These are phyloP conservation scores for Aspergillus texensis DNA, from an alignment of 2,329 filamentous ascomycete species.

Conservation along the genomic window DNA sequence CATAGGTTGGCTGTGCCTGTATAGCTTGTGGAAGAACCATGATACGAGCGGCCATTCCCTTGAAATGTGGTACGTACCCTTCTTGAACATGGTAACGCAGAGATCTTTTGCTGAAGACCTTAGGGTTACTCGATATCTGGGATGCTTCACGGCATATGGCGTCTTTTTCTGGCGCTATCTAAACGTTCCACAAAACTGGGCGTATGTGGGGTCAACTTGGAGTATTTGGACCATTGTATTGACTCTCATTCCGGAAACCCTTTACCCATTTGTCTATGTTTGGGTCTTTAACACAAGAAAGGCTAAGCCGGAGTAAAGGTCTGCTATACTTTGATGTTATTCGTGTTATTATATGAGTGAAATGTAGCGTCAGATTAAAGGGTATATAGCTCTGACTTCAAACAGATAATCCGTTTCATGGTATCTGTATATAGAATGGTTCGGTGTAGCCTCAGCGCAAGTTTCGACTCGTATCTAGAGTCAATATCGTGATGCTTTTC, in stretches of 20 bases:
- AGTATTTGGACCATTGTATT: conserved; percentile 22
- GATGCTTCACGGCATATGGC: conserved; percentile 24
- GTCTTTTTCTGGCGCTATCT: conserved; percentile 26
- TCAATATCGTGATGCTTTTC: no score
- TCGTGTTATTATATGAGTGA: neutral
- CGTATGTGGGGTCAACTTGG: conserved; percentile 22
- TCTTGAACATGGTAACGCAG: neutral
- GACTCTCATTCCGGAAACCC: conserved; percentile 24
- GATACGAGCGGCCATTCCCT: conserved; percentile 20
- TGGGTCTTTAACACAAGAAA: neutral
- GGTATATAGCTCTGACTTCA: neutral
- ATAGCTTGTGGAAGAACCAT: conserved; percentile 15
- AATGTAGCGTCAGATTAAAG: neutral
- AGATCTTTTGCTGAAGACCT: neutral
- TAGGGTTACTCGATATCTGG: conserved; percentile 23
- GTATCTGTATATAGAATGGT: no score
- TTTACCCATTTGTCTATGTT: conserved; percentile 20
- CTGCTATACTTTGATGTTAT: neutral
- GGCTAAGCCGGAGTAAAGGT: neutral
- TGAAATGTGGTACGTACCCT: conserved; percentile 20
- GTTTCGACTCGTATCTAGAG: no score
- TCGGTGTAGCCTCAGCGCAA: no score
- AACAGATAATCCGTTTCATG: no score
- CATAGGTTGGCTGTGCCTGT: conserved; percentile 22
- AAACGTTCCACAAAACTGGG: conserved; percentile 25